These are phyloP conservation scores for Rubus parviflorus DNA, from an alignment of 306 rosid species.

Conservation along the genomic window DNA sequence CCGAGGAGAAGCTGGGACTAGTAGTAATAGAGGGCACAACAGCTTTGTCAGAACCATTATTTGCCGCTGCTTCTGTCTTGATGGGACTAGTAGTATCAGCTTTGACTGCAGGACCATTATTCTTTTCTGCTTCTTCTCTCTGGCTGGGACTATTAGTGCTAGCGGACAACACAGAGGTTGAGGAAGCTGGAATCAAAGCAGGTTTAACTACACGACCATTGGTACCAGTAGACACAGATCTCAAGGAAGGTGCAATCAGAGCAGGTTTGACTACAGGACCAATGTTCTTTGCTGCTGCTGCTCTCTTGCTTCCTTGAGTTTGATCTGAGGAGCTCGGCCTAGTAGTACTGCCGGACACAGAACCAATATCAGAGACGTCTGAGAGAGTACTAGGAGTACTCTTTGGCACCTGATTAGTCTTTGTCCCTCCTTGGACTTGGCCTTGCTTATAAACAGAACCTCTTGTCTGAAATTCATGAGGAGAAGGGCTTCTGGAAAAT, in stretches of 20 bases:
- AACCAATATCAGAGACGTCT: not conserved
- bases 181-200: too few relatives aligned
- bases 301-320: not conserved
- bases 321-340: not conserved
- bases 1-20: not conserved
- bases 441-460: constrained; percentile 1
- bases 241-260: not conserved
- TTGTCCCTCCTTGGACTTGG: not conserved
- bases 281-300: not conserved
- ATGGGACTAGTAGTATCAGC: not conserved
- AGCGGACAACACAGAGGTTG: not conserved
- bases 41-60: not conserved
- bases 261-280: not conserved
- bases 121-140: too few relatives aligned
- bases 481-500: not conserved
- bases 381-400: not conserved
- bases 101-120: not conserved
- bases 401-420: not conserved
- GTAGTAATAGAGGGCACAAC: not conserved
- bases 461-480: not conserved
- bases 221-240: not conserved
- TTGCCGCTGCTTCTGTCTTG: not conserved
- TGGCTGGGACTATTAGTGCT: not conserved
- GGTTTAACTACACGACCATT: too few relatives aligned
- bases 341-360: not conserved